A percentile compares a stretch with the other conserved stretches of the same genome.
Conservation (phyloP, 345 rosid genomes). For the Pelargonium nanum region DNA sequence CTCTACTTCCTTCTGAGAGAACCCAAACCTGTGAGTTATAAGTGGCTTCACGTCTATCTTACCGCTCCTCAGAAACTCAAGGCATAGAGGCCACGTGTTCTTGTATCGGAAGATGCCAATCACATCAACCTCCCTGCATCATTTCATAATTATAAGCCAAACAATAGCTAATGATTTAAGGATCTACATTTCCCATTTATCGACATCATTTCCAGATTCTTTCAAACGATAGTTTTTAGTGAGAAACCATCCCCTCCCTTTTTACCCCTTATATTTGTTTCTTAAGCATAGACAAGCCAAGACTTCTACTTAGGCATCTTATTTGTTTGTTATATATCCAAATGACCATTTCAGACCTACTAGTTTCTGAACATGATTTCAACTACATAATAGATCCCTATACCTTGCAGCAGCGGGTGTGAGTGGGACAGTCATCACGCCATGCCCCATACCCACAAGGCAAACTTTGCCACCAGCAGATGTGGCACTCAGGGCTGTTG, state of each 20-base stretch:
- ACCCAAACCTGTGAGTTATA: constrained; percentile 78
- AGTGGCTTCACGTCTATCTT: constrained; percentile 81
- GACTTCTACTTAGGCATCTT: too few relatives aligned
- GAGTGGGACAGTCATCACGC: constrained; percentile 70
- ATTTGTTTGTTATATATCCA: too few relatives aligned
- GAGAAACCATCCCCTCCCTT: too few relatives aligned
- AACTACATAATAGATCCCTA: neutral
- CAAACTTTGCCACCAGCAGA: constrained; percentile 89
- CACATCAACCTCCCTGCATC: constrained; percentile 74
- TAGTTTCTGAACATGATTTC: neutral
- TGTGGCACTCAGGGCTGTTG: constrained; percentile 65
- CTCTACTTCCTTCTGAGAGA: constrained; percentile 80
- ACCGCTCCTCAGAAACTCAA: constrained; percentile 59
- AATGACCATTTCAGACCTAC: neutral
- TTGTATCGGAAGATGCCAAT: constrained; percentile 67
- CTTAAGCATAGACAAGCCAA: too few relatives aligned
- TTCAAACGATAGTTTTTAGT: too few relatives aligned
- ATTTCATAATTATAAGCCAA: neutral
- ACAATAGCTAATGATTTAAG: too few relatives aligned
- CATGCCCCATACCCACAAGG: constrained; percentile 72
- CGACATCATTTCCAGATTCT: too few relatives aligned
- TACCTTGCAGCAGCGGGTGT: constrained; percentile 93
- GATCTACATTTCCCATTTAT: too few relatives aligned
- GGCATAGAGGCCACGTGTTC: constrained; percentile 89
- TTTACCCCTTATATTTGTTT: too few relatives aligned